These are phyloP conservation scores for Globisporangium sylvaticum DNA, from an alignment of 352 stramenopile genomes.

Conservation along the genomic window DNA sequence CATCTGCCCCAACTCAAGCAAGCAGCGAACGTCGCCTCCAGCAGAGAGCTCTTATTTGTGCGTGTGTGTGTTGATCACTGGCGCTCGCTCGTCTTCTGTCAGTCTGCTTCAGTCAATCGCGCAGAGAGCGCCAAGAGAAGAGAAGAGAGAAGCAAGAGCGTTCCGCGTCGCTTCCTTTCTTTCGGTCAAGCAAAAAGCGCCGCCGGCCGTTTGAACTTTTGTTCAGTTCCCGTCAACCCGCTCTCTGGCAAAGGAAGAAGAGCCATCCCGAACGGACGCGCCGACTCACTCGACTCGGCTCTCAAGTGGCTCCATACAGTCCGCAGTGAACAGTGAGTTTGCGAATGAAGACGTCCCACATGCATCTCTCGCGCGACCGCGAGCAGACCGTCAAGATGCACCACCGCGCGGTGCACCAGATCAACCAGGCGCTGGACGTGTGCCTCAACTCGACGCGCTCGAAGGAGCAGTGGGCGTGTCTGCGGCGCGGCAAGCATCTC, in stretches of 20 bases:
- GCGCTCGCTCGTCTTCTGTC: not conserved
- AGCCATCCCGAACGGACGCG: slow-evolving; percentile 2
- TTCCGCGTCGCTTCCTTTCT: slow-evolving; percentile 9
- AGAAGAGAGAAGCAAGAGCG: not conserved
- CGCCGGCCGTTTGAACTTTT: not conserved
- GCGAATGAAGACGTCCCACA: slow-evolving; percentile 21
- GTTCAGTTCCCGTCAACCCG: slow-evolving; percentile 4
- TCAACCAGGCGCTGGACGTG: slow-evolving; percentile 48
- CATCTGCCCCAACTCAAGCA: not conserved
- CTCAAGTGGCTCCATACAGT: not conserved
- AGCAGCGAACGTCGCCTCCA: no score
- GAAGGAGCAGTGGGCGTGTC: slow-evolving; percentile 50
- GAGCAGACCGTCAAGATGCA: slow-evolving; percentile 53
- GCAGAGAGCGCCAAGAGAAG: not conserved
- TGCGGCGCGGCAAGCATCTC: slow-evolving; percentile 45
- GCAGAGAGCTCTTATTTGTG: not conserved
- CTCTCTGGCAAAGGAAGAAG: not conserved
- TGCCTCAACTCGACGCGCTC: slow-evolving; percentile 54
- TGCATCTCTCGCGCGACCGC: slow-evolving; percentile 47
- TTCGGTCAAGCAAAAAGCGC: not conserved
- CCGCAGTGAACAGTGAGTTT: not conserved
- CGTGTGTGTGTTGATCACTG: not conserved
- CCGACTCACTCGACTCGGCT: not conserved
- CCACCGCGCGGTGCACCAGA: slow-evolving; percentile 57
- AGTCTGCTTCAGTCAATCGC: not conserved